Evolutionary conservation across 2,329 filamentous ascomycete genomes (phyloP).

Genomic region (Ceratocystiopsis minuta): DNA sequence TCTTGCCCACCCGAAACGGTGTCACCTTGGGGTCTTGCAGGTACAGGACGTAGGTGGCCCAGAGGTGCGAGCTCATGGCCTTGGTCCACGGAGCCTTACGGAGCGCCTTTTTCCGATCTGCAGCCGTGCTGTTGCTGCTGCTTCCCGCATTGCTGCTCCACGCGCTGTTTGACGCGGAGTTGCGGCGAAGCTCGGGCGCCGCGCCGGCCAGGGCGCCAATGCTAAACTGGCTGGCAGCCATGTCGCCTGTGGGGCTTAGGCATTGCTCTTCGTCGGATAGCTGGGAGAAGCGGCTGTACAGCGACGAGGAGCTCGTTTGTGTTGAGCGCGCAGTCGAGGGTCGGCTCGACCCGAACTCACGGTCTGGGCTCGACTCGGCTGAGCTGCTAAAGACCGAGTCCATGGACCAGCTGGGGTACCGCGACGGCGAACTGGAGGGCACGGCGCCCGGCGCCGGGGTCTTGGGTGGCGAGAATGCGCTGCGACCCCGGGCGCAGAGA

Average conservation of each 20-base stretch:
- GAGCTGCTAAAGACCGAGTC: slow-evolving; percentile 37
- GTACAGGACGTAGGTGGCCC: slow-evolving; percentile 47
- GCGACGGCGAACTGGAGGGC: slow-evolving; percentile 21
- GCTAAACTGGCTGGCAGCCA: slow-evolving; percentile 14
- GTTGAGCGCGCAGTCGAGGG: slow-evolving; percentile 42
- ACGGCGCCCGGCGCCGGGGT: slow-evolving; percentile 34
- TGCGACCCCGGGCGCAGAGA: slow-evolving; percentile 19
- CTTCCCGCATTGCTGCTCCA: slow-evolving; percentile 1
- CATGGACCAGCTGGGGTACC: slow-evolving; percentile 41
- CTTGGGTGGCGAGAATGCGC: slow-evolving; percentile 35
- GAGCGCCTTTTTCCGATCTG: too few species aligned
- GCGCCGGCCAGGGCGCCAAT: background rate
- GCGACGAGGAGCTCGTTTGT: slow-evolving; percentile 33
- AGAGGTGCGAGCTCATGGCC: slow-evolving; percentile 46
- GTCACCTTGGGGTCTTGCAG: slow-evolving; percentile 50
- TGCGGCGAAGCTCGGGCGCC: slow-evolving; percentile 2
- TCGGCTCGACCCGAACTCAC: slow-evolving; percentile 31
- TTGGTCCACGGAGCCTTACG: slow-evolving; percentile 44
- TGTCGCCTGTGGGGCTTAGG: slow-evolving; percentile 30
- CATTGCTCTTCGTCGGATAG: slow-evolving; percentile 38
- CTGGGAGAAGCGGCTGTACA: slow-evolving; percentile 38
- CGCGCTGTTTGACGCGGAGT: slow-evolving; percentile 1
- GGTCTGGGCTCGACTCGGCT: slow-evolving; percentile 37
- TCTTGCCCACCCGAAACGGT: slow-evolving; percentile 44
- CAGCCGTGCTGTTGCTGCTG: too few species aligned